phyloP scores from a whole-genome alignment of 495 filamentous ascomycete species.

The Podospora comata region DNA sequence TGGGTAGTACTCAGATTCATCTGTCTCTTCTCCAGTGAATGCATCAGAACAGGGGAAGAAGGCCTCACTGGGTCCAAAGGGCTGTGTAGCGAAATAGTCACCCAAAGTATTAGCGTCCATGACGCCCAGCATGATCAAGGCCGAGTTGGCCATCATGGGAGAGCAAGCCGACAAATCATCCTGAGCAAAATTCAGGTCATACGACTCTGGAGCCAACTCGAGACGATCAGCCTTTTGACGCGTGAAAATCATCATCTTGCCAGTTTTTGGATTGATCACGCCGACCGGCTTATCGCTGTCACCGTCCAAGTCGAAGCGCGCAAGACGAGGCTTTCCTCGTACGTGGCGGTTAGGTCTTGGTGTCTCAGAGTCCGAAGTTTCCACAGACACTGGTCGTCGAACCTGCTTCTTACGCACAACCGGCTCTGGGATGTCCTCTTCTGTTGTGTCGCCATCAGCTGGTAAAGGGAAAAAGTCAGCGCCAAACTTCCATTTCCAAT shows the following conservation, averaged over 20 bases:
- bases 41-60: conserved; percentile 67
- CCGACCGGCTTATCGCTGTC: conserved; percentile 68
- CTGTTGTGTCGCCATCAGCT: conserved; percentile 85
- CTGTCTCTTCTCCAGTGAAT: conserved; percentile 30
- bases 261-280: conserved; percentile 64
- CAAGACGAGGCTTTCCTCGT: conserved; percentile 47
- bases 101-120: conserved; percentile 53
- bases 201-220: conserved; percentile 46
- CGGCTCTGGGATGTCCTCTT: conserved; percentile 67
- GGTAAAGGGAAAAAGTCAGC: conserved; percentile 49
- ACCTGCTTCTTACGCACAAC: conserved; percentile 55
- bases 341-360: conserved; percentile 36
- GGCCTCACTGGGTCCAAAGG: conserved; percentile 63
- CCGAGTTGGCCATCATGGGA: conserved; percentile 65
- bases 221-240: conserved; percentile 38
- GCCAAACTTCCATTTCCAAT: conserved; percentile 28
- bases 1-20: conserved; percentile 38
- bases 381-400: conserved; percentile 37
- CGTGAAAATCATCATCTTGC: conserved; percentile 66
- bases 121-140: conserved; percentile 73
- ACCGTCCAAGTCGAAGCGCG: conserved; percentile 52
- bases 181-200: conserved; percentile 46
- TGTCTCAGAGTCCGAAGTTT: conserved; percentile 46
- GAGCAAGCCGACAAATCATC: conserved; percentile 43
- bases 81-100: conserved; percentile 59